Conservation (phyloP, 306 rosid species). For the Glycyrrhiza uralensis region DNA sequence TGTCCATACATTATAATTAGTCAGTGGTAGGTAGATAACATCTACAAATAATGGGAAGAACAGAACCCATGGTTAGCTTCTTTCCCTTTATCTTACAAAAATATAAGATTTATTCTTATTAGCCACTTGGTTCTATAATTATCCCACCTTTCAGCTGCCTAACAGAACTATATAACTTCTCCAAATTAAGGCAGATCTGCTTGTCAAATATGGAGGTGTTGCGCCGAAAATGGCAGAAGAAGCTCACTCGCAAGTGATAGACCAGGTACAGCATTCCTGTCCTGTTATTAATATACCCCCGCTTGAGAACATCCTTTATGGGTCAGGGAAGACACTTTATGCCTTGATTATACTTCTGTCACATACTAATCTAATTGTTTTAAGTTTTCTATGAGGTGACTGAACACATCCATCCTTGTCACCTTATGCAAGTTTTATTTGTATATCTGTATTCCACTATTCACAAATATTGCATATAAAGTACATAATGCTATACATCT, state of each 20-base stretch:
- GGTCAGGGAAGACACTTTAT: background rate
- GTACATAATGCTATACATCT: background rate
- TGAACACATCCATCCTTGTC: background rate
- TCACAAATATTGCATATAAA: background rate
- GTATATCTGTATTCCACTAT: background rate
- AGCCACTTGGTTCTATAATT: slow-evolving; percentile 6
- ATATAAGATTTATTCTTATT: background rate
- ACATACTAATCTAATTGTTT: background rate
- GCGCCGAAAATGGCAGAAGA: slow-evolving; percentile 99
- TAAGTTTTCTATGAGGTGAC: background rate
- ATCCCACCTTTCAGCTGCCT: background rate
- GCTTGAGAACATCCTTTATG: background rate
- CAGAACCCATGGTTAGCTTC: background rate
- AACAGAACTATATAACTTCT: slow-evolving; percentile 21
- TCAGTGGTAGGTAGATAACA: background rate
- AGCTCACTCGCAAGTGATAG: slow-evolving; percentile 84
- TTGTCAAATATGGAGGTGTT: slow-evolving; percentile 84
- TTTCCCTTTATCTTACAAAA: background rate
- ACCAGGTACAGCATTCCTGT: slow-evolving; percentile 51
- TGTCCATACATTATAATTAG: background rate
- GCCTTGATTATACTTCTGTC: background rate
- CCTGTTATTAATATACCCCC: background rate
- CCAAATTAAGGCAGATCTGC: slow-evolving; percentile 78
- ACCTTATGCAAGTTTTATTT: background rate
- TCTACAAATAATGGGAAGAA: background rate